These are phyloP conservation scores for Panicum miliaceum DNA, from an alignment of 176 grass and related monocot genomes.

Conservation along the genomic window DNA sequence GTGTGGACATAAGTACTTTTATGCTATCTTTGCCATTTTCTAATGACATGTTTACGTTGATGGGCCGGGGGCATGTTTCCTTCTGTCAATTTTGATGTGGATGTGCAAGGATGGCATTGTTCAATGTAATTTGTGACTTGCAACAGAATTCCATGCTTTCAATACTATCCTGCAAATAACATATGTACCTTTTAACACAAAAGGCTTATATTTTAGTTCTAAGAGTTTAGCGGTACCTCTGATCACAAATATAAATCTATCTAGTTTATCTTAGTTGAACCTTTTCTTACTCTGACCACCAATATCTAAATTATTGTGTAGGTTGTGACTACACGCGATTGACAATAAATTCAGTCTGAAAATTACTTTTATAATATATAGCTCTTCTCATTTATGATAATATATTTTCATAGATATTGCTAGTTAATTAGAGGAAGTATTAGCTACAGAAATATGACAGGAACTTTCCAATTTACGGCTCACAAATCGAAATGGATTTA, in stretches of 20 bases:
- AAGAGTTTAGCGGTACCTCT: background rate
- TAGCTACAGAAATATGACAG: background rate
- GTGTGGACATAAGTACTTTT: background rate
- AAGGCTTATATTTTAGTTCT: background rate
- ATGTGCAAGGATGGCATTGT: background rate
- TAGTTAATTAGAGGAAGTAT: background rate
- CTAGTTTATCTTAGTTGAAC: background rate
- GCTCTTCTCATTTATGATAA: no score
- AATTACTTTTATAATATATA: background rate
- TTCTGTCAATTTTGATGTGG: background rate
- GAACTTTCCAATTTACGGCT: background rate
- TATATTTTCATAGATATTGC: background rate
- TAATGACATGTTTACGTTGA: background rate
- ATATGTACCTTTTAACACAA: background rate
- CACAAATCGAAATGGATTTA: background rate
- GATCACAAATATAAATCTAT: background rate
- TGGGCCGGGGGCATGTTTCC: background rate
- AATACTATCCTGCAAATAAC: background rate
- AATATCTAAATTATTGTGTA: background rate
- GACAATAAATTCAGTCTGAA: background rate
- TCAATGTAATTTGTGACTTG: background rate
- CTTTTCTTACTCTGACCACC: background rate
- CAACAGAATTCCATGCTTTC: background rate
- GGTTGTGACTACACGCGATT: background rate
- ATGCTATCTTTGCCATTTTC: background rate